These are phyloP conservation scores for Beauveria australis DNA, from an alignment of 2,329 filamentous ascomycete genomes.

Conservation along the genomic window DNA sequence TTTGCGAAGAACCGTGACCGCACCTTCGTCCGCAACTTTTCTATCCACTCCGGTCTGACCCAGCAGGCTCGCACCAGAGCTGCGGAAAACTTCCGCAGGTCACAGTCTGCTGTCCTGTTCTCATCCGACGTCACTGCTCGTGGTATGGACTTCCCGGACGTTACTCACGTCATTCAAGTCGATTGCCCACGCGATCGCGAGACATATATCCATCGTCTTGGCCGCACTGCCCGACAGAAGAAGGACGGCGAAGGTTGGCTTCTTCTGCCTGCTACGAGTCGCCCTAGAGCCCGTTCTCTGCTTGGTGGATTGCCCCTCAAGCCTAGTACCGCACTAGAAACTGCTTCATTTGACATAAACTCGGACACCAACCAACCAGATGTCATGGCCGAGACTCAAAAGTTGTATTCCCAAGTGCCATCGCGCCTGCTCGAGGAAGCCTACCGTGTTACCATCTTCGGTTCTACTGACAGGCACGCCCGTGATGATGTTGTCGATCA, in stretches of 20 bases:
- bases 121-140: constrained; percentile 74
- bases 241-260: constrained; percentile 67
- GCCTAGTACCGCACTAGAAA: constrained; percentile 41
- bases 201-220: constrained; percentile 69
- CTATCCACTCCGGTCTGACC: constrained; percentile 72
- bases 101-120: constrained; percentile 57
- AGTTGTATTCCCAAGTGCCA: constrained; percentile 35
- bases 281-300: constrained; percentile 36
- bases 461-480: constrained; percentile 36
- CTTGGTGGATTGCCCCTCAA: constrained; percentile 55
- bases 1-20: constrained; percentile 30
- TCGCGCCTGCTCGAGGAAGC: constrained; percentile 25
- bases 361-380: neutral
- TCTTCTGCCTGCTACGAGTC: constrained; percentile 50
- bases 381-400: neutral
- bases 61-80: constrained; percentile 62
- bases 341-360: constrained; percentile 32
- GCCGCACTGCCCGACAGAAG: constrained; percentile 67
- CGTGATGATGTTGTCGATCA: constrained; percentile 33
- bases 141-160: constrained; percentile 76
- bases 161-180: constrained; percentile 72
- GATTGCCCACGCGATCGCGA: constrained; percentile 57
- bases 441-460: constrained; percentile 49
- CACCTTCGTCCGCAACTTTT: constrained; percentile 27
- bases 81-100: constrained; percentile 62